Base-by-base conservation (phyloP, 139 green algal species). In the Coccomyxa sp. region DNA sequence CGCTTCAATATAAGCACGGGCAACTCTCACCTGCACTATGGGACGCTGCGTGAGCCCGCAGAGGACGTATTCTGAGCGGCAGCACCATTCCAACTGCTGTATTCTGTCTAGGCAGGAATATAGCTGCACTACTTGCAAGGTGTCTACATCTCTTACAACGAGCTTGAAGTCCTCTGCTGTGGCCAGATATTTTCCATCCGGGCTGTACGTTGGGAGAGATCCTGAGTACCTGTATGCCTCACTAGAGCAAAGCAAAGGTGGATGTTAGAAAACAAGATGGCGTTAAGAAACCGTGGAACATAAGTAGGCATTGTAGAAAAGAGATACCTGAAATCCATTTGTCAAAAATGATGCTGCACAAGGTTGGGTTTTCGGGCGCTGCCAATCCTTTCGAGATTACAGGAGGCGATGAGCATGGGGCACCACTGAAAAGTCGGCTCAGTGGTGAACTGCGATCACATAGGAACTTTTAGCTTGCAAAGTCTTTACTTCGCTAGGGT, bases 21-120 rank as follows among this genome's bases (percentile, higher is more conserved):
- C 3, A 67, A 25, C 79, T n/a, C 10, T 51, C 28, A 60, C 21
- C 89, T 98, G 95, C 18, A 97, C 87, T 12, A 94, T 90, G 15
- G 88, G 85, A 0, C 92, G 83, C 0, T 83, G 86, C 30, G 90
- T 92, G 60, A 96, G 85, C 4, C 83, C 88, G 81, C 91, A 96
- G 32, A 98, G 80, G 13, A 98, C 85, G 82, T 96, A 93, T 18
- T 90, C 80, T 27, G 87, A 91, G 82, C 94, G 92, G 17, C 82
- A 77, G 27, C 91, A 94, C 96, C 96, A 98, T 23, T 94, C 89
- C 0, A 98, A 81, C 51, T 85, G 58, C 71, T 94, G 83, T 4
- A 98, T 92, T 17, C 88, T 89, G 90, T 98, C 96, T 66, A 98
- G 80, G 84, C 96, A 98, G 14, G 87, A 91, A 82, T 92, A 95